These are phyloP conservation scores for Pleurotus giganteus DNA, from an alignment of 768 basidiomycete species.

Conservation along the genomic window DNA sequence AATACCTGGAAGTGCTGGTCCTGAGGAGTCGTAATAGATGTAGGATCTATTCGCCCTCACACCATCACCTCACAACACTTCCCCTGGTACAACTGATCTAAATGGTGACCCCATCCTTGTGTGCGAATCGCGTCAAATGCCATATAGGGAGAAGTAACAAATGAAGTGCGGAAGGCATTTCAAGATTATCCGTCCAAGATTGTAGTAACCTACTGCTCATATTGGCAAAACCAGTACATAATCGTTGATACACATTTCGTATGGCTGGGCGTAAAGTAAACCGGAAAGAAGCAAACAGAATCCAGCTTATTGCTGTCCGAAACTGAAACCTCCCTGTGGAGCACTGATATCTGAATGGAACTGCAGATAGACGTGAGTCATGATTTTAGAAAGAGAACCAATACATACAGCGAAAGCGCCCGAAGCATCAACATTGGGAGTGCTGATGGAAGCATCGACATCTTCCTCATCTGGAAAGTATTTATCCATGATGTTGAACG, in stretches of 20 bases:
- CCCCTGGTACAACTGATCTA: no score
- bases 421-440: slow-evolving; percentile 70
- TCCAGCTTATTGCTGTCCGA: slow-evolving; percentile 59
- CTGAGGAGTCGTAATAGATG: slow-evolving; percentile 37
- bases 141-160: no score
- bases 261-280: slow-evolving; percentile 9
- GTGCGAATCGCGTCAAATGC: no score
- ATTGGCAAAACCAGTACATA: slow-evolving; percentile 8
- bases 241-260: slow-evolving; percentile 4
- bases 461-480: slow-evolving; percentile 99
- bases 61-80: neutral
- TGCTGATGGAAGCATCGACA: slow-evolving; percentile 75
- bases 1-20: slow-evolving; percentile 71
- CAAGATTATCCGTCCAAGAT: neutral
- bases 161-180: no score
- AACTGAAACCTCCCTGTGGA: slow-evolving; percentile 95
- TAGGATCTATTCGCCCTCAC: neutral
- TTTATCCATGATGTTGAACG: slow-evolving; percentile 97
- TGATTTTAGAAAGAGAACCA: slow-evolving; percentile 9
- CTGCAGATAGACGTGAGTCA: slow-evolving; percentile 31
- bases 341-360: slow-evolving; percentile 85
- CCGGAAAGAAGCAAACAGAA: slow-evolving; percentile 12
- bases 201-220: neutral
- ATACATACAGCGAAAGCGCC: slow-evolving; percentile 71
- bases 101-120: no score